phyloP scores from a whole-genome alignment of 2,329 filamentous ascomycete species.

The Penicillium sp. region DNA sequence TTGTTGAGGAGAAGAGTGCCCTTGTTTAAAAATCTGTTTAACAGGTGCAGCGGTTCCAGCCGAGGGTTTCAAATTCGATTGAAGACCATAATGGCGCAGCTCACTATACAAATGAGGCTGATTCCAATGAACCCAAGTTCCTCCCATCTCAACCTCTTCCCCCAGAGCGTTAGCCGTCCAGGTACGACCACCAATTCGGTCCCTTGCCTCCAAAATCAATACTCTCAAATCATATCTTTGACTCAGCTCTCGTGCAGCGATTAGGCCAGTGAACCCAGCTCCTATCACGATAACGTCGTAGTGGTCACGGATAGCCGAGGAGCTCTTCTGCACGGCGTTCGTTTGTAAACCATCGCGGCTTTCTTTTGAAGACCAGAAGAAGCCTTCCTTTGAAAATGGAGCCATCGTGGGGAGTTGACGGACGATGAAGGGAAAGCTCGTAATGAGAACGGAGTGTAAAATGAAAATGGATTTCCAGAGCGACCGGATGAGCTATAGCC shows the following conservation, averaged over 20 bases:
- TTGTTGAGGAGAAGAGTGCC: not conserved
- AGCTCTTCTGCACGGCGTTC: not conserved
- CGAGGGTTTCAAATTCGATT: constrained; percentile 23
- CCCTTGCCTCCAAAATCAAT: constrained; percentile 44
- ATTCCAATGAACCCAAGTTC: constrained; percentile 47
- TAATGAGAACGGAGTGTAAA: no score
- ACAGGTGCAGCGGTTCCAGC: constrained; percentile 15
- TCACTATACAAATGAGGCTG: constrained; percentile 37
- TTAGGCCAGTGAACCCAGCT: constrained; percentile 38
- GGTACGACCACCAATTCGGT: constrained; percentile 49
- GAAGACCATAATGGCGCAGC: constrained; percentile 29
- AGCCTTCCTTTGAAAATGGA: not conserved
- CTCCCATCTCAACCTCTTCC: constrained; percentile 47
- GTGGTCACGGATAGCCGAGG: not conserved
- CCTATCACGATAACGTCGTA: constrained; percentile 32
- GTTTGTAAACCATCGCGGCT: not conserved
- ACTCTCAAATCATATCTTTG: constrained; percentile 20
- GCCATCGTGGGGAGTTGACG: not conserved
- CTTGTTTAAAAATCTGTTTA: not conserved
- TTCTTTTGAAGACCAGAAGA: not conserved
- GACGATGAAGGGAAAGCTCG: no score
- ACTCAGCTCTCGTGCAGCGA: constrained; percentile 36
- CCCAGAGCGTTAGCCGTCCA: constrained; percentile 43
- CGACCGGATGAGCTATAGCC: no score
- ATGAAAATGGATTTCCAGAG: no score